These are phyloP conservation scores for Aquilaria sinensis DNA, from an alignment of 345 rosid genomes.

Conservation along the genomic window DNA sequence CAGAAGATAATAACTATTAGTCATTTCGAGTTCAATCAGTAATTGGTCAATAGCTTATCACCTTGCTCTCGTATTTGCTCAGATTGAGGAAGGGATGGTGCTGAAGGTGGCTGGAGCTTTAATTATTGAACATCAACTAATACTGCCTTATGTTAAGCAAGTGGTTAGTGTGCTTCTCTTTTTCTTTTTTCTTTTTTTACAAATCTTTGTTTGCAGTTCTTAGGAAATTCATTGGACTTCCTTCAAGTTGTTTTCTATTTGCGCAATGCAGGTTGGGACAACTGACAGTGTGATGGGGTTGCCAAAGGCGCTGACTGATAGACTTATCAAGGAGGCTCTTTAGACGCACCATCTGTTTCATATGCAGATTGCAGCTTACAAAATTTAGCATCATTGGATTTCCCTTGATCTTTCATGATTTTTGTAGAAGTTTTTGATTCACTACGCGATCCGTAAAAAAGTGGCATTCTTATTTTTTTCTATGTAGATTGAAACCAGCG, in stretches of 20 bases:
- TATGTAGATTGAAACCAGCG: no score
- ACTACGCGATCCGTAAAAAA: no score
- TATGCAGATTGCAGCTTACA: no score
- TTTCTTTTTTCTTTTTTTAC: not conserved
- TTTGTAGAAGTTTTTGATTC: no score
- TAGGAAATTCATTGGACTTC: slow-evolving; percentile 2
- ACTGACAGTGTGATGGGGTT: slow-evolving; percentile 96
- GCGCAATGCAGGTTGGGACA: slow-evolving; percentile 61
- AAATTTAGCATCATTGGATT: no score
- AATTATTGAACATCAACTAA: slow-evolving; percentile 66
- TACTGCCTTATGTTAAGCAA: slow-evolving; percentile 58
- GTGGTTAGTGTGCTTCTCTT: slow-evolving; percentile 49
- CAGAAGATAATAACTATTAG: not conserved
- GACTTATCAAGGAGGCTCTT: slow-evolving; percentile 50
- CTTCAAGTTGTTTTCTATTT: not conserved
- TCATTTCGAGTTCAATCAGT: not conserved
- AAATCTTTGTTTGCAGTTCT: not conserved
- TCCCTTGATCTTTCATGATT: no score
- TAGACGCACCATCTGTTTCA: not conserved
- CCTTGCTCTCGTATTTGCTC: slow-evolving; percentile 9
- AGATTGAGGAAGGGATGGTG: slow-evolving; percentile 77
- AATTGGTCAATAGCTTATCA: not conserved
- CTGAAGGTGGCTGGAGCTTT: slow-evolving; percentile 82
- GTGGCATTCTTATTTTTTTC: no score
- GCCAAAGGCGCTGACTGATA: slow-evolving; percentile 62